Evolutionary conservation across 345 rosid genomes (phyloP), one percentile per base, ranked within the genome.

Genomic region (Dipteronia sinensis): DNA sequence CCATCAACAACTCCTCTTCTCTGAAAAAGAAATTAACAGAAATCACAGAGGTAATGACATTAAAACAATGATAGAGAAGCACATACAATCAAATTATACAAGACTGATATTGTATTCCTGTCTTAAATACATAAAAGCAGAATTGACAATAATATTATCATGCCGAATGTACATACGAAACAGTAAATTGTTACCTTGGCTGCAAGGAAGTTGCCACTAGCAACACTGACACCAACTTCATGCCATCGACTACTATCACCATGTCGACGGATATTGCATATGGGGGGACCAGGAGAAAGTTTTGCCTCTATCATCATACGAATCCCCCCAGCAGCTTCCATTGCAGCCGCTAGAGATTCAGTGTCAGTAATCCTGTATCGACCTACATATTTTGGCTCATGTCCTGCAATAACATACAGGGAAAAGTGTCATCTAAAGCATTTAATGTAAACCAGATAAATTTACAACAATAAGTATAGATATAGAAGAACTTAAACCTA

Each of bases 131-230:
- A 59, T 22, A 2, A 73, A 63, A 63, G 49, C 51, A 75, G 31
- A 38, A 51, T 65, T 29, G 34, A 22, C 27, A 13, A 20, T n/a
- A 65, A 51, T 25, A 65, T 29, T 20, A 38, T 4, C 71, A 65
- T 49, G 62, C 56, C 25, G 34, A 65, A 75, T n/a, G 27, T 19
- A 75, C 56, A 34, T 65, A 49, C 5, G 1, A 65, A 78, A 65
- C 55, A 64, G 55, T 34, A 53, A 17, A 69, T 62, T 58, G 58
- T 76, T 80, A 95, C 99, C 89, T 95, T 95, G 59, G 99, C 97
- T 22, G 98, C 99, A 77, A 95, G 97, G 83, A 95, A 95, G 86
- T 95, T 95, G 40, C 98, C 99, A 83, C 96, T 93, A 67, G 94
- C 98, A 13, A 95, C 99, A 51, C 96, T 93, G 72, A 95, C 99